phyloP scores from a whole-genome alignment of 2,329 filamentous ascomycete species.

The Talaromyces islandicus region DNA sequence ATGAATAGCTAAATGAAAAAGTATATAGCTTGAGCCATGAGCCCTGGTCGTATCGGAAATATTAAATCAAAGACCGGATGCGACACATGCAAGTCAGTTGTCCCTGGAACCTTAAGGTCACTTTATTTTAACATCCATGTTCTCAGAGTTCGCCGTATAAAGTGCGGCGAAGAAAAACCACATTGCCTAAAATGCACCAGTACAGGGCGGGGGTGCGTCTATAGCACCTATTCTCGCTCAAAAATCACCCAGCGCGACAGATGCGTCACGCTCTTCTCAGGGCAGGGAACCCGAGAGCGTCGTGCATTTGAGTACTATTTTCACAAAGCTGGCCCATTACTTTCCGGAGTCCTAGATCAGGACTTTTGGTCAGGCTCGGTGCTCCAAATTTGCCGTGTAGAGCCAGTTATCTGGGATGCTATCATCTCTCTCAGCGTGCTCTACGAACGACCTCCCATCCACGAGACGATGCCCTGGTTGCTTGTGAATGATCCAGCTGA shows the following conservation, averaged over 20 bases:
- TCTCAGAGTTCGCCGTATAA: constrained; percentile 24
- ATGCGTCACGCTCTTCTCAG: constrained; percentile 17
- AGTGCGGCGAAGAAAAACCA: constrained; percentile 31
- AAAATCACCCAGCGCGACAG: neutral
- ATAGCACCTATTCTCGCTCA: constrained; percentile 12
- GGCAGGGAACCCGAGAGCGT: constrained; percentile 25
- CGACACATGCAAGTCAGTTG: constrained; percentile 18
- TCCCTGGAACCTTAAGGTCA: neutral
- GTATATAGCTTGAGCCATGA: neutral
- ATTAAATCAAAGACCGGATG: constrained; percentile 18
- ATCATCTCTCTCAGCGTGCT: constrained; percentile 32
- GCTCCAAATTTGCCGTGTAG: constrained; percentile 28
- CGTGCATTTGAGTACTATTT: constrained; percentile 35
- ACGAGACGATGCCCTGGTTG: neutral
- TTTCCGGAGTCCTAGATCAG: constrained; percentile 28
- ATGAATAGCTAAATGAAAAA: neutral
- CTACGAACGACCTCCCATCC: constrained; percentile 20
- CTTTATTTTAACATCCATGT: neutral
- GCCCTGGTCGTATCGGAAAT: neutral
- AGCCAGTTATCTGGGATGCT: constrained; percentile 34
- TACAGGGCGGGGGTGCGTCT: constrained; percentile 27
- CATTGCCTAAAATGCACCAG: constrained; percentile 25
- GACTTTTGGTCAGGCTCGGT: constrained; percentile 31
- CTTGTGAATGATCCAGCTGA: neutral
- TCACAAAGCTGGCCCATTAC: constrained; percentile 22